These are phyloP conservation scores for Penicillium sp. DNA, from an alignment of 2,329 filamentous ascomycete genomes.

Conservation along the genomic window DNA sequence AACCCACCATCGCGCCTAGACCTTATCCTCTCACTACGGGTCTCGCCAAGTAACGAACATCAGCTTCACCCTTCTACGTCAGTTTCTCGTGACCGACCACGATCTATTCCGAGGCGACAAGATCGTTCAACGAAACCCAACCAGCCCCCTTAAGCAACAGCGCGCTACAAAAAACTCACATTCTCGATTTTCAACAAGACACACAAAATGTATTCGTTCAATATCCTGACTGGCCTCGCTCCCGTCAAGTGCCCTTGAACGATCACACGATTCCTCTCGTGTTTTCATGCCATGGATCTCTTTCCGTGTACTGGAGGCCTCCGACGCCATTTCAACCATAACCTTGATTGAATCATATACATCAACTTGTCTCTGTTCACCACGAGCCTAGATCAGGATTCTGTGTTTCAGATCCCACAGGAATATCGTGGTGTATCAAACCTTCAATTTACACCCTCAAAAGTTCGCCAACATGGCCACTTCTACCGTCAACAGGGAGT, in stretches of 20 bases:
- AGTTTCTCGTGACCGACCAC: not conserved
- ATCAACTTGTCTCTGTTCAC: not conserved
- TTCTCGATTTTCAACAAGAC: constrained; percentile 6
- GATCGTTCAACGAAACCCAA: not conserved
- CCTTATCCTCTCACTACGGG: not conserved
- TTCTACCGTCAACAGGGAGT: constrained; percentile 30
- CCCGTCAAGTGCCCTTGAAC: constrained; percentile 34
- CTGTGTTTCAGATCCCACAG: not conserved
- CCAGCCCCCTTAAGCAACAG: not conserved
- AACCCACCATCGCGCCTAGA: constrained; percentile 3
- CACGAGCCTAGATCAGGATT: constrained; percentile 7
- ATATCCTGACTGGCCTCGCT: constrained; percentile 27
- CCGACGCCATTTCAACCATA: constrained; percentile 31
- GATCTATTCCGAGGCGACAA: not conserved
- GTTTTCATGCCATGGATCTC: constrained; percentile 37
- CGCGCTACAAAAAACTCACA: not conserved
- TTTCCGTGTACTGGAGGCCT: constrained; percentile 34
- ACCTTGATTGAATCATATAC: constrained; percentile 13
- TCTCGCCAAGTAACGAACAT: constrained; percentile 8
- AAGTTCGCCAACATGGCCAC: constrained; percentile 29
- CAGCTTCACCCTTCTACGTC: not conserved
- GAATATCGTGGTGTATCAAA: constrained; percentile 4
- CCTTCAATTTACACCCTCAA: not conserved
- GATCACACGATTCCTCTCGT: constrained; percentile 26
- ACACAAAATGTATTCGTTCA: constrained; percentile 30